phyloP scores from a whole-genome alignment of 345 rosid genomes.

The Pelargonium nanum region DNA sequence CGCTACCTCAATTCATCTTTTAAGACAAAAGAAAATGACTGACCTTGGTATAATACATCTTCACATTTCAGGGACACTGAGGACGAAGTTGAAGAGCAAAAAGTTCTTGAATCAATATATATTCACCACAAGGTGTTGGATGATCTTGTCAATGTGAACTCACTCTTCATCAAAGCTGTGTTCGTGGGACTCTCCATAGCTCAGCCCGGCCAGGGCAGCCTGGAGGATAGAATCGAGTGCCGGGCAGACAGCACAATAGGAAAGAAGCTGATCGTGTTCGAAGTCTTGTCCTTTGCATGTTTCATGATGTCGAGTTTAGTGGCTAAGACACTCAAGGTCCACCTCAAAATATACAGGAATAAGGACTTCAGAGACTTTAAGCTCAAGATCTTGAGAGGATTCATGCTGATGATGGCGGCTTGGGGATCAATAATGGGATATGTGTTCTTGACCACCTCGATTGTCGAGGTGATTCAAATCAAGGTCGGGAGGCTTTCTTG shows the following conservation, averaged over 20 bases:
- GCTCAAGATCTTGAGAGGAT: slow-evolving; percentile 57
- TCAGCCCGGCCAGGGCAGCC: slow-evolving; percentile 68
- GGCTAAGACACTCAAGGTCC: slow-evolving; percentile 79
- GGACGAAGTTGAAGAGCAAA: background rate
- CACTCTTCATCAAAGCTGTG: slow-evolving; percentile 90
- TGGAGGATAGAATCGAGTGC: slow-evolving; percentile 51
- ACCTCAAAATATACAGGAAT: slow-evolving; percentile 70
- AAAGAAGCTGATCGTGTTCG: slow-evolving; percentile 67
- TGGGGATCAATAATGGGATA: slow-evolving; percentile 88
- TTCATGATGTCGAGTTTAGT: slow-evolving; percentile 83
- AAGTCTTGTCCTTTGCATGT: slow-evolving; percentile 88
- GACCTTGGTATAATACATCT: background rate
- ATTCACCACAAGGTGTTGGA: slow-evolving; percentile 92
- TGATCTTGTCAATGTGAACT: slow-evolving; percentile 90
- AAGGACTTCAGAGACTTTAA: slow-evolving; percentile 71
- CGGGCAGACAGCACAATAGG: slow-evolving; percentile 57
- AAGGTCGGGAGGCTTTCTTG: slow-evolving; percentile 86
- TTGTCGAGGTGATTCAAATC: slow-evolving; percentile 78
- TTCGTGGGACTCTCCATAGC: slow-evolving; percentile 87
- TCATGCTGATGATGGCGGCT: slow-evolving; percentile 78
- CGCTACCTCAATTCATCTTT: too few relatives aligned
- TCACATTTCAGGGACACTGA: background rate
- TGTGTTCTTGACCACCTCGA: slow-evolving; percentile 72
- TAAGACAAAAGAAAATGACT: too few relatives aligned
- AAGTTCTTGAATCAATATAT: background rate